These are phyloP conservation scores for Polyporus tsugae DNA, from an alignment of 1,284 basidiomycete species.

Conservation along the genomic window DNA sequence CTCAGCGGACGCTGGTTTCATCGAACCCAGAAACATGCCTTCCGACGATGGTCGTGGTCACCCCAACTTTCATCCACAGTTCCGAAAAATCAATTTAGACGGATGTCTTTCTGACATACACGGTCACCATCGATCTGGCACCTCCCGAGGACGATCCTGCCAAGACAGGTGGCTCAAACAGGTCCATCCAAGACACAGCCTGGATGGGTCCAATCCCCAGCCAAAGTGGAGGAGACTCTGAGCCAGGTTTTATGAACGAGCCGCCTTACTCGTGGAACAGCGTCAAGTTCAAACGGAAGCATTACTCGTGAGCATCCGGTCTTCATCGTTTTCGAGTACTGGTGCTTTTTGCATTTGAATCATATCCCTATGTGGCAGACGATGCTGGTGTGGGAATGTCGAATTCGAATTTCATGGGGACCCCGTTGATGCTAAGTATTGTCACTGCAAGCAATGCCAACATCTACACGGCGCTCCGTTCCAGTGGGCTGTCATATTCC, in stretches of 20 bases:
- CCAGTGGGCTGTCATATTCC: constrained; percentile 47
- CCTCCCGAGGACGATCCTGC: constrained; percentile 21
- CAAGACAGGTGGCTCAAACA: not conserved
- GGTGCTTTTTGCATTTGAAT: too few species aligned
- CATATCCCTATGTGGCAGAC: constrained; percentile 22
- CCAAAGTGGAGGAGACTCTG: constrained; percentile 37
- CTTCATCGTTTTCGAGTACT: too few species aligned
- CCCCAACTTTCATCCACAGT: constrained; percentile 2
- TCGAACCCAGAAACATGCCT: not conserved
- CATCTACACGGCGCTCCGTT: constrained; percentile 45
- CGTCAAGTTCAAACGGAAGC: constrained; percentile 40
- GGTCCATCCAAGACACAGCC: constrained; percentile 38
- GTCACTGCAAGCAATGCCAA: constrained; percentile 45
- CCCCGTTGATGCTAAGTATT: constrained; percentile 45
- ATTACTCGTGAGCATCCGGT: constrained; percentile 36
- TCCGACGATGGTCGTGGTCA: not conserved
- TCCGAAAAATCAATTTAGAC: constrained; percentile 9
- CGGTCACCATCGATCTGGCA: constrained; percentile 24
- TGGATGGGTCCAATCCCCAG: constrained; percentile 43
- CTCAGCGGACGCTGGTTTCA: too few species aligned
- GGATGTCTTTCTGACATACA: constrained; percentile 32
- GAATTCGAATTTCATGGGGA: constrained; percentile 45
- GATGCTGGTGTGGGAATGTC: constrained; percentile 46
- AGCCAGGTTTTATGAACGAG: constrained; percentile 43
- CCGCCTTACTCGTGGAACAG: constrained; percentile 44